phyloP scores from a whole-genome alignment of 768 basidiomycete species.

The Galerina sulciceps region DNA sequence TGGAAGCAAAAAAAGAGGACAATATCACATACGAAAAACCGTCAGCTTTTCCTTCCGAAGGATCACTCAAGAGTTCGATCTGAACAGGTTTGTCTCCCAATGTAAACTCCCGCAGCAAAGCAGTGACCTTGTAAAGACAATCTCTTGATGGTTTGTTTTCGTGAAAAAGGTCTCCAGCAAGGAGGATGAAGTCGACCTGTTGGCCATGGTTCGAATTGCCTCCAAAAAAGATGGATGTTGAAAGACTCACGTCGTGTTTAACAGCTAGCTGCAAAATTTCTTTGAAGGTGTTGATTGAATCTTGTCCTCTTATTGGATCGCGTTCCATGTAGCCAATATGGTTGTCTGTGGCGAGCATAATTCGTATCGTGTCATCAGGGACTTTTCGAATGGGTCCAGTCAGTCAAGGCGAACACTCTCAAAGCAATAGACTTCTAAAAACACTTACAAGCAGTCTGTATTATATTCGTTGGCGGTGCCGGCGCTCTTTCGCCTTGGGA shows the following conservation, averaged over 20 bases:
- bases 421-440: background rate
- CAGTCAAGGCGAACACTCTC: background rate
- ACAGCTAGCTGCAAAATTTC: conserved; percentile 93
- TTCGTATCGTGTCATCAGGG: conserved; percentile 71
- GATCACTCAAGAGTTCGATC: conserved; percentile 91
- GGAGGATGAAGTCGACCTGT: conserved; percentile 93
- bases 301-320: conserved; percentile 92
- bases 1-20: background rate
- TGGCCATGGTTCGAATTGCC: background rate
- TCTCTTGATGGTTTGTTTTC: conserved; percentile 95
- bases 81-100: conserved; percentile 88
- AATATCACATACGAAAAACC: conserved; percentile 73
- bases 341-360: conserved; percentile 93
- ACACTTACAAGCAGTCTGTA: conserved; percentile 26
- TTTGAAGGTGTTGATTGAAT: conserved; percentile 93
- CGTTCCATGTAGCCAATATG: conserved; percentile 95
- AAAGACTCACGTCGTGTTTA: conserved; percentile 74
- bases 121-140: conserved; percentile 87
- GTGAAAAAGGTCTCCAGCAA: conserved; percentile 97
- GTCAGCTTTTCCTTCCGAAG: conserved; percentile 84
- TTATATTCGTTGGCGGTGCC: conserved; percentile 21
- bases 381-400: conserved; percentile 38
- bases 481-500: conserved; percentile 15
- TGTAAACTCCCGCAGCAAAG: conserved; percentile 88
- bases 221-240: conserved; percentile 1